These are phyloP conservation scores for Aurantiochytrium sp. DNA, from an alignment of 108 stramenopile species.

Conservation along the genomic window DNA sequence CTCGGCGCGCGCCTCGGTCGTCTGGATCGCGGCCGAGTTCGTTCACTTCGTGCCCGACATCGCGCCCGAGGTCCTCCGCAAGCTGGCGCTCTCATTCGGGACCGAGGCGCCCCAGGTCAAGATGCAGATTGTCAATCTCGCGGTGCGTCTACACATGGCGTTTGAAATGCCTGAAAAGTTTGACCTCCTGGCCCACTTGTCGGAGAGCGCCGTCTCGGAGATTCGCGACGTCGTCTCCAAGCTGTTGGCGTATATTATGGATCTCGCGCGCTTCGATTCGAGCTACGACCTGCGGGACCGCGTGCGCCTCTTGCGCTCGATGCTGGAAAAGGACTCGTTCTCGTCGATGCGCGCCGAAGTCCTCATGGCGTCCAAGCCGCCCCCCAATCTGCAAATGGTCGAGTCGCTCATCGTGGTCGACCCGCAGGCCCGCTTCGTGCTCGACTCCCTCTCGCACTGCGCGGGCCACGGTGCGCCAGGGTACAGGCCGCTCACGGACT, in stretches of 20 bases:
- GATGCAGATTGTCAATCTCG: slow-evolving; percentile 84
- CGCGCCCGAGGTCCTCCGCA: slow-evolving; percentile 72
- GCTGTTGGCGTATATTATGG: slow-evolving; percentile 81
- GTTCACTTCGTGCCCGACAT: slow-evolving; percentile 41
- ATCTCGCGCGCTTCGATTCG: slow-evolving; percentile 83
- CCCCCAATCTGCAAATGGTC: slow-evolving; percentile 32
- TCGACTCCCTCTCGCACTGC: slow-evolving; percentile 48
- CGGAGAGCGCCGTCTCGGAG: slow-evolving; percentile 16
- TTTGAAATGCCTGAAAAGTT: slow-evolving; percentile 39
- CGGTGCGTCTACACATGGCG: slow-evolving; percentile 65
- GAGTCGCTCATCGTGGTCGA: not conserved
- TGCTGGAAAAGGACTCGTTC: slow-evolving; percentile 45
- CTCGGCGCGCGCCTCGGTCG: slow-evolving; percentile 50
- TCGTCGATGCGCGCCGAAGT: not conserved
- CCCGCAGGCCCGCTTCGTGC: slow-evolving; percentile 29
- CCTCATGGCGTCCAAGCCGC: slow-evolving; percentile 37
- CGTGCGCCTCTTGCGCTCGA: slow-evolving; percentile 75
- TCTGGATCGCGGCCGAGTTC: slow-evolving; percentile 52
- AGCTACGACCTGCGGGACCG: slow-evolving; percentile 88
- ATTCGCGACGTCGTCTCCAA: slow-evolving; percentile 41
- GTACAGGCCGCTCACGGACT: slow-evolving; percentile 72
- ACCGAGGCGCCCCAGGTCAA: slow-evolving; percentile 67
- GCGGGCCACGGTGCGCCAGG: slow-evolving; percentile 42
- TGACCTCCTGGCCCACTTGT: not conserved
- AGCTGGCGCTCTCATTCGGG: slow-evolving; percentile 71